Evolutionary conservation across 441 rosid genomes (phyloP), one percentile per base, ranked within the genome.

Genomic region (Macaranga tanarius): DNA sequence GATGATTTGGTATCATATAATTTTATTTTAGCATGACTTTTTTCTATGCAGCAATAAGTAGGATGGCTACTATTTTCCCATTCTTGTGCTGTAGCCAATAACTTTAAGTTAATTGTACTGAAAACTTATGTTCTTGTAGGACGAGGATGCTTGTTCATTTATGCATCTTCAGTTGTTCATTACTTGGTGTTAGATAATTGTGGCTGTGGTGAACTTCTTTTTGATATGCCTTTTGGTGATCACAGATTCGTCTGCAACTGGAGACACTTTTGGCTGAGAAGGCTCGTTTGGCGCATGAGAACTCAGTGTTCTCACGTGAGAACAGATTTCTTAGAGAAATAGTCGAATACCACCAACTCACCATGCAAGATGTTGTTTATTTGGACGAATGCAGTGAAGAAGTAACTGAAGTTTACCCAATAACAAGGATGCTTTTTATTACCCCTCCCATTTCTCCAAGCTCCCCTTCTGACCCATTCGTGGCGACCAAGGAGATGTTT

Each of bases 261-360:
- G 99, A 95, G 80, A 90, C 97, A 44, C 89, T 91, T 40, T 80
- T 95, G 79, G 98, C 96, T 23, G 97, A 95, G 81, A 95, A 95
- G 79, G 92, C 92, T 55, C 92, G 99, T 2, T 72, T 95, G 79
- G 99, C 97, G 16, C 89, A 87, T 71, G 99, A 92, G 77, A 95
- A 91, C 69, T 86, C 92, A 2, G 72, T 87, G n/a, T 90, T 82
- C 56, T 85, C 96, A 1, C 84, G 97, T 15, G 99, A 91, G 84
- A 92, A 95, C 74, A 83, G 96, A 34, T 91, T 88, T 76, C 77
- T 92, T 71, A 85, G 97, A 76, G 98, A 95, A 86, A 92, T 95
- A 50, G 91, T 95, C 4, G 98, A 95, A 75, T 95, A 92, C 83
- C 96, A 95, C 74, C 98, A 92, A 56, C 92, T 92, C 40, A 92